phyloP scores from a whole-genome alignment of 306 rosid species.

The Crotalaria pallida region DNA sequence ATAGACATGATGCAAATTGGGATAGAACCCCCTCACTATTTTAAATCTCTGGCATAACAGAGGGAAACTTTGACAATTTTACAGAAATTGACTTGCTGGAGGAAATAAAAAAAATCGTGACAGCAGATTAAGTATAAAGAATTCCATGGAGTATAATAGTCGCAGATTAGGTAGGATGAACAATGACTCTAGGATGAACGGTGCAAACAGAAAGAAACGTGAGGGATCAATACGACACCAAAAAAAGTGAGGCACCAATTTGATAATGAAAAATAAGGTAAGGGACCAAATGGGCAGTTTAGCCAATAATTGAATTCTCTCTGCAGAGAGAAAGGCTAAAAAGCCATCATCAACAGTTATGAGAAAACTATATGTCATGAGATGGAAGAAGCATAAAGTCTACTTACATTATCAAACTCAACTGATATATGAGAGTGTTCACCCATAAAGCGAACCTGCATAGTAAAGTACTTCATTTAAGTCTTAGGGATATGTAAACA shows the following conservation, averaged over 20 bases:
- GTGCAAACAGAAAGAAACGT: no score
- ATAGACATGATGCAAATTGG: conserved; percentile 5
- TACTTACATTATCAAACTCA: conserved; percentile 82
- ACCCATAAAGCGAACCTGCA: conserved; percentile 97
- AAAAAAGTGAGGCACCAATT: no score
- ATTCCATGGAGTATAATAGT: background rate
- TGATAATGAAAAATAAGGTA: no score
- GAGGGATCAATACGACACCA: no score
- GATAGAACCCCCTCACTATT: background rate
- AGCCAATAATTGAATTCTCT: background rate
- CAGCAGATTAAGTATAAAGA: background rate
- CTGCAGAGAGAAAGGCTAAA: background rate
- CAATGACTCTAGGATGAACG: no score
- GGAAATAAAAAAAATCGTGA: background rate
- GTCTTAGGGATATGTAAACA: background rate
- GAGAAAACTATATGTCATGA: conserved; percentile 8
- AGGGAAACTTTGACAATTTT: background rate
- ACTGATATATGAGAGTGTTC: conserved; percentile 75
- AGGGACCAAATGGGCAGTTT: no score
- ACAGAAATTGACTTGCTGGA: background rate
- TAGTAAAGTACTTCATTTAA: conserved; percentile 23
- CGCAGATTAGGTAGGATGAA: no score
- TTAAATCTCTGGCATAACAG: background rate
- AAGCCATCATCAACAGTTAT: background rate
- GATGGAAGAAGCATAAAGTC: conserved; percentile 16